phyloP scores from a whole-genome alignment of 148 eudicot species.

The Nepenthes gracilis region DNA sequence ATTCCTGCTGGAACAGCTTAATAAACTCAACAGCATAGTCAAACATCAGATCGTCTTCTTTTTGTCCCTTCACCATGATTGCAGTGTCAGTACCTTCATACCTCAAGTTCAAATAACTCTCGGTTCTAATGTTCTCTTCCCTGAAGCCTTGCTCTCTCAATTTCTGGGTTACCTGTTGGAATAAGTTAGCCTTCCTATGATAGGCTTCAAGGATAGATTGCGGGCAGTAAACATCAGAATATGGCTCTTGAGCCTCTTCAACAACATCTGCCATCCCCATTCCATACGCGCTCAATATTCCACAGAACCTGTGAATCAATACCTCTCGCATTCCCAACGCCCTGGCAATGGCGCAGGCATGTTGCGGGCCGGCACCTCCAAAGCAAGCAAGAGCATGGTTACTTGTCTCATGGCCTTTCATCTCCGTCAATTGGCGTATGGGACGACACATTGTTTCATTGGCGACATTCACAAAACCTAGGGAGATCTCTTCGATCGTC shows the following conservation, averaged over 20 bases:
- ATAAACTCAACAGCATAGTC: constrained; percentile 79
- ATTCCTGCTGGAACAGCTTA: constrained; percentile 74
- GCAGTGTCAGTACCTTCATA: constrained; percentile 97
- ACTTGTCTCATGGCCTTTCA: constrained; percentile 97
- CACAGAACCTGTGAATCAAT: constrained; percentile 85
- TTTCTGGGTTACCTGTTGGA: constrained; percentile 57
- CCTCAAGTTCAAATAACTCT: constrained; percentile 75
- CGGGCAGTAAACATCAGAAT: constrained; percentile 59
- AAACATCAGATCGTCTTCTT: constrained; percentile 32
- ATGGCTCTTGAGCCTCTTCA: constrained; percentile 91
- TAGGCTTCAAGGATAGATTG: constrained; percentile 66
- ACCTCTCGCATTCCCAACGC: constrained; percentile 95
- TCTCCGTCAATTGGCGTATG: constrained; percentile 92
- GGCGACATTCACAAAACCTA: constrained; percentile 89
- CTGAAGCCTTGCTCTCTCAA: constrained; percentile 68
- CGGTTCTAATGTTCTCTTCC: constrained; percentile 51
- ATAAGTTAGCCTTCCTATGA: constrained; percentile 48
- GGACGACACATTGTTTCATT: constrained; percentile 99
- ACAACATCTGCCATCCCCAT: constrained; percentile 99
- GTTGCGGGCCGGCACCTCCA: constrained; percentile 99
- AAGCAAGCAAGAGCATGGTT: constrained; percentile 97
- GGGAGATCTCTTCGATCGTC: constrained; percentile 91
- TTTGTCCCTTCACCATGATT: constrained; percentile 68
- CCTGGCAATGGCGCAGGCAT: constrained; percentile 97
- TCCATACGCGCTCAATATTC: constrained; percentile 96